Evolutionary conservation across 1,284 basidiomycete species (phyloP), one percentile per base, ranked within the genome.

Genomic region (Stereum hirsutum): DNA sequence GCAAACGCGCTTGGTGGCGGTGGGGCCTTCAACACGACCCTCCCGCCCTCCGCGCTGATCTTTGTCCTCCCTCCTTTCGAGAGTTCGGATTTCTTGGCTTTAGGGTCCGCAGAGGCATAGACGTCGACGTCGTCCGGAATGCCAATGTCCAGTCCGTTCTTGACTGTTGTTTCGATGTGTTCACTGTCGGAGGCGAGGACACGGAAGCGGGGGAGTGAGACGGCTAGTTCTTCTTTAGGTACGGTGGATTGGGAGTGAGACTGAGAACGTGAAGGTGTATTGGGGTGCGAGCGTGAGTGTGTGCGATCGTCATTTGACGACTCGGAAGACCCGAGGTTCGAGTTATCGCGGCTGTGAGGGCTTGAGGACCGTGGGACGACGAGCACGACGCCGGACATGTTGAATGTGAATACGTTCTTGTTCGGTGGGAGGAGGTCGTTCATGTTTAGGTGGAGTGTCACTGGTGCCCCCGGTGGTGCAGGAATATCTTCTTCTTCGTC

Each of bases 361-460:
- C 58, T 52, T 24, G 57, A 51, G 30, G 59, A 50, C 35, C 70
- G 70, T 19, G 81, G 69, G 3, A 67, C 68, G 25, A 89, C 60
- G 5, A 86, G 59, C 31, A 88, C 66, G 3, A 70, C 78, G 4
- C 85, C 84, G 3, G 69, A 67, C 31, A 89, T 73, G 11, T 63
- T 72, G 56, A 88, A 83, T 3, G 69, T 72, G 53, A 88, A 78
- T 5, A 66, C 57, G 46, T 75, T 78, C 57, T 76, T 80, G 24
- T 72, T 61, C 3, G 81, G 74, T 2, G 75, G 72, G n/a, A 76
- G 62, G 12, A 88, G 63, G 34, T 87, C 81, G 53, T 84, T 84
- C 68, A 88, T 82, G 53, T 88, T 85, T 44, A 89, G 53, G 54
- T 87, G 84, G 4, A 89, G 60, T 0, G 82, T 85, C 27, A 84